phyloP scores from a whole-genome alignment of 148 eudicot species.

The Dianthus caryophyllus region DNA sequence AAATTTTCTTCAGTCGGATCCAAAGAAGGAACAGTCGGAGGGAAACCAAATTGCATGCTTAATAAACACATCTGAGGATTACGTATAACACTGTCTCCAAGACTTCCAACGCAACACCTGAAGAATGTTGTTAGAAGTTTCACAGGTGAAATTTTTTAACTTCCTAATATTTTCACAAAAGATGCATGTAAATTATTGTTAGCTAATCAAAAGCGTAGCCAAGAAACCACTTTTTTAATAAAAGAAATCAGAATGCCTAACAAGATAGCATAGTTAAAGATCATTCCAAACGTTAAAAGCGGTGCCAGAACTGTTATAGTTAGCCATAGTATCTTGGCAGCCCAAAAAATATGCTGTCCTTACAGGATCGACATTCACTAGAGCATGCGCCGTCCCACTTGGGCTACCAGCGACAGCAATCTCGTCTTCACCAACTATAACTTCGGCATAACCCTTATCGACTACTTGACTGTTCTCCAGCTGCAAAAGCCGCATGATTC shows the following conservation, averaged over 20 bases:
- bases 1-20: too few relatives aligned
- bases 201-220: conserved; percentile 1
- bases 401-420: conserved; percentile 84
- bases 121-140: not conserved
- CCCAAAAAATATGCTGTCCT: conserved; percentile 66
- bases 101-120: not conserved
- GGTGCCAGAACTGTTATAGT: conserved; percentile 50
- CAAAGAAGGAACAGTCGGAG: too few relatives aligned
- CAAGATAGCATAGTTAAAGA: conserved; percentile 33
- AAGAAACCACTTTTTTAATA: too few relatives aligned
- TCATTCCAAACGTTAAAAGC: conserved; percentile 82
- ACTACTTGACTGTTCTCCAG: conserved; percentile 47
- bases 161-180: not conserved
- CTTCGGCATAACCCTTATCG: conserved; percentile 70
- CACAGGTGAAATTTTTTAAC: conserved; percentile 4
- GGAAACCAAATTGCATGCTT: too few relatives aligned
- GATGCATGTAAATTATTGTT: conserved; percentile 1
- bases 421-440: conserved; percentile 55
- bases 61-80: not conserved
- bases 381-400: conserved; percentile 71
- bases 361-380: conserved; percentile 62
- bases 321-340: conserved; percentile 67
- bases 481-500: conserved; percentile 57
- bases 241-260: conserved; percentile 3
- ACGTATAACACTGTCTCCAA: not conserved